Evolutionary conservation across 2,329 filamentous ascomycete species (phyloP).

Genomic region (Aureobasidium sp.): DNA sequence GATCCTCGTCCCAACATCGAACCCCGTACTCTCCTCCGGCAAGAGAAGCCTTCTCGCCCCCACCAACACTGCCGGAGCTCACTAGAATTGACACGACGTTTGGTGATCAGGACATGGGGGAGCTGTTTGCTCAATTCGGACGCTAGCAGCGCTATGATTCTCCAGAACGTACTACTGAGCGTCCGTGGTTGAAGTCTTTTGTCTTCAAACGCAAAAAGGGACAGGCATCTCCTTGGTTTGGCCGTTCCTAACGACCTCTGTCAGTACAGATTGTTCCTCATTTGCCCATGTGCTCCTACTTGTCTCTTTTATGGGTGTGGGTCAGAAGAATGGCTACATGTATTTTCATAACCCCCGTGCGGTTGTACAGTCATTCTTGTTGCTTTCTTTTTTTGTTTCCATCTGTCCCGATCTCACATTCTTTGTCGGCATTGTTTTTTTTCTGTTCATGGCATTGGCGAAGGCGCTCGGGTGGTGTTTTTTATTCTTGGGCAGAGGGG

Average conservation of each 20-base stretch:
- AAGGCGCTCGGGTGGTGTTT: neutral
- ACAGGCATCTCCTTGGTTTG: neutral
- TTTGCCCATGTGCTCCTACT: neutral
- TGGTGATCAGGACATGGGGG: slow-evolving; percentile 10
- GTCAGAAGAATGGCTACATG: neutral
- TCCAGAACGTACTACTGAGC: neutral
- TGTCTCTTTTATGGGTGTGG: neutral
- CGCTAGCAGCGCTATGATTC: slow-evolving; percentile 11
- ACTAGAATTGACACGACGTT: slow-evolving; percentile 11
- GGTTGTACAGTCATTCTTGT: neutral
- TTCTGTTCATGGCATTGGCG: slow-evolving; percentile 4
- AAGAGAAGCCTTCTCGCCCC: slow-evolving; percentile 1
- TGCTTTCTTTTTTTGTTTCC: neutral
- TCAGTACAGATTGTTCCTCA: neutral
- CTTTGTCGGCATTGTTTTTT: neutral
- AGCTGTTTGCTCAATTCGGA: slow-evolving; percentile 8
- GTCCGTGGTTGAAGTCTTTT: neutral
- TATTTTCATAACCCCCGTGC: neutral
- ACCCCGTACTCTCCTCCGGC: neutral
- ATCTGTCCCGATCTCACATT: neutral
- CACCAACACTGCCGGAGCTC: slow-evolving; percentile 13
- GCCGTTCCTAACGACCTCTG: neutral
- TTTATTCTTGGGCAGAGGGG: neutral
- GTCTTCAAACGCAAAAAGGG: neutral
- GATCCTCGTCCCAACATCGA: neutral